Percentiles rank a stretch among this genome's conserved stretches.
Conservation (phyloP, 2,329 filamentous ascomycete species). For the Blumeria graminis region DNA sequence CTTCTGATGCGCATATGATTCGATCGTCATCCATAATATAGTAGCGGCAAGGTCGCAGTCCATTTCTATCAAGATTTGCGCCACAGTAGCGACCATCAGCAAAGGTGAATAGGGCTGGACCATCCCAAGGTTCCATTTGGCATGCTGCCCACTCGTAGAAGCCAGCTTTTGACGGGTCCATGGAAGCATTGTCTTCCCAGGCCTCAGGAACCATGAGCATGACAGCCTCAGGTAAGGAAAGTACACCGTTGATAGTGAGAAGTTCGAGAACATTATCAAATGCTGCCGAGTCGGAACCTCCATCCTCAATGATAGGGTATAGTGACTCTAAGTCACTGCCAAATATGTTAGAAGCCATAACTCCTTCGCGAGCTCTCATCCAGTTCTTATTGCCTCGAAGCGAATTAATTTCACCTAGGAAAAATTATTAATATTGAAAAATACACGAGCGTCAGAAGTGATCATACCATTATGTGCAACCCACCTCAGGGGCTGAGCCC, state of each 20-base stretch:
- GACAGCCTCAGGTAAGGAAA: conserved; percentile 83
- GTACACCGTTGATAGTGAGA: conserved; percentile 80
- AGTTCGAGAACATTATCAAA: conserved; percentile 94
- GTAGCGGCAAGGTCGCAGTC: conserved; percentile 83
- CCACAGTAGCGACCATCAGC: conserved; percentile 91
- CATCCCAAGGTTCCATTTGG: conserved; percentile 98
- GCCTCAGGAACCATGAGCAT: conserved; percentile 98
- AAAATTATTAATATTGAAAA: conserved; percentile 11
- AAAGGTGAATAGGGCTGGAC: conserved; percentile 88
- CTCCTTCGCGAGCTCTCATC: conserved; percentile 92
- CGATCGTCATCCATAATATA: conserved; percentile 93
- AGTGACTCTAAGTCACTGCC: conserved; percentile 75
- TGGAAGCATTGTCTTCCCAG: conserved; percentile 79
- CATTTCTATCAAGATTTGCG: conserved; percentile 89
- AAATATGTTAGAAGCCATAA: conserved; percentile 81
- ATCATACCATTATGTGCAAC: conserved; percentile 71
- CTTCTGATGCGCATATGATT: conserved; percentile 91
- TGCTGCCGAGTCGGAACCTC: conserved; percentile 85
- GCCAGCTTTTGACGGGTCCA: conserved; percentile 86
- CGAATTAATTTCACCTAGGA: conserved; percentile 68
- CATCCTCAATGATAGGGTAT: conserved; percentile 89
- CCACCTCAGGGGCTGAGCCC: conserved; percentile 88
- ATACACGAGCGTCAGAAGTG: conserved; percentile 8
- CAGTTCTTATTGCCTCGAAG: conserved; percentile 97
- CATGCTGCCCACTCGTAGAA: conserved; percentile 98